Base-by-base conservation (phyloP, 129 eudicot species). In the Calendula officinalis region DNA sequence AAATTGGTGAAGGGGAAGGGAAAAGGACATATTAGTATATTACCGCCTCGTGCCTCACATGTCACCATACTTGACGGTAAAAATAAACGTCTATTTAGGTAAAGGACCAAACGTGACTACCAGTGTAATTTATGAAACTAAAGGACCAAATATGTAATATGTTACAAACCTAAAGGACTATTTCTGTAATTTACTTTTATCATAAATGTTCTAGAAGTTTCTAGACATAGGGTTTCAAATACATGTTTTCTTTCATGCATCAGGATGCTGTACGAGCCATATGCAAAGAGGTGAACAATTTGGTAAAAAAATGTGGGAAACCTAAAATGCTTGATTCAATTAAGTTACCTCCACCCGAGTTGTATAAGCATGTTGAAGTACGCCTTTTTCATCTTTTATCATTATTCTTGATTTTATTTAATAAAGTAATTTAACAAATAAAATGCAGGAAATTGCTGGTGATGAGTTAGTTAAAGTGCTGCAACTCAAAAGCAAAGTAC, bases 291-390 rank as follows among this genome's bases (percentile, higher is more conserved):
- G 86, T 94, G 64, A 87, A 80, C 64, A 64, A 74, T 73, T 66
- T 94, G 75, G 99, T 84, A 51, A 78, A 84, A 79, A 80, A 61
- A 72, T 89, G 90, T 64, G 99, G 99, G 77, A 94, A 86, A 72
- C 94, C 95, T 14, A 94, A 94, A 86, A 79, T 94, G 99, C 76
- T 86, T 71, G 99, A 94, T 58, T 92, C 97, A 43, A 82, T 94
- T 53, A 86, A 72, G 71, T 77, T 94, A 63, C 97, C 99, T 47
- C 99, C 99, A 75, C 80, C 90, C 15, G 95, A 89, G 81, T 82
- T 94, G 51, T 94, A 94, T 74, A 84, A 73, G 66, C 84, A 83
- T 73, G 97, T 94, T 2, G 95, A 94, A 83, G 99, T 92, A 85
- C 55, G 30, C 60, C 12, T 56, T 67, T 71, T 38, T 46, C 50